Base-by-base conservation (phyloP, 371 early-diverging fungal genomes). In the Mucor mucedo region DNA sequence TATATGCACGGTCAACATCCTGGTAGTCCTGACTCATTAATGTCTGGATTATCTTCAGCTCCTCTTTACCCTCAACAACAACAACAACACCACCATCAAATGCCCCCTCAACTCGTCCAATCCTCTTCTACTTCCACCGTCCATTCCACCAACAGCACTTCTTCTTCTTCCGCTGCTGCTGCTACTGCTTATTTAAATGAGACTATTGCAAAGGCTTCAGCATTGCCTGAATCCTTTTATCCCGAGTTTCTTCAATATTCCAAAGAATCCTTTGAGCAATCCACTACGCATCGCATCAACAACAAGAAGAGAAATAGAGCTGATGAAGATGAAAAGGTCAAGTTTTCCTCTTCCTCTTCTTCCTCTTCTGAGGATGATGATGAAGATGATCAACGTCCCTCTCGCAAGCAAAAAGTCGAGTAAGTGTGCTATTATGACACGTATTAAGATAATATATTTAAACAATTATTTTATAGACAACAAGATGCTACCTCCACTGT, bases 231-330 rank as follows among this genome's bases (percentile, higher is more conserved):
- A 39, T 76, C 79, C 13, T 79, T 79, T 58, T 79, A 76, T 52
- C 79, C 79, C 35, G 79, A 79, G 57, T 79, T 79, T 50, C 65
- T 76, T 21, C 77, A 79, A 30, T 79, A 79, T 50, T 76, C 77
- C 5, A 76, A 79, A 54, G 79, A 79, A 55, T 68, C 76, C 9
- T 79, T 73, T 57, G 79, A 79, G 57, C 78, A 74, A 48, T 55
- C 67, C 8, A 41, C 70, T 47, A 40, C 50, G 48, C 39, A 63
- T 30, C 57, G 50, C 29, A 60, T 33, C 30, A 53, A 47, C 14
- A 41, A 32, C 3, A 69, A 65, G 60, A 69, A 65, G 49, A 60
- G 69, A 29, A 41, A 39, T 27, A 60, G 62, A 57, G 30, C 52
- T 35, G 62, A 62, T 6, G 65, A 69, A 2, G 57, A 57, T 7